Evolutionary conservation across 2,329 filamentous ascomycete species (phyloP).

Genomic region (Fusarium annulatum): DNA sequence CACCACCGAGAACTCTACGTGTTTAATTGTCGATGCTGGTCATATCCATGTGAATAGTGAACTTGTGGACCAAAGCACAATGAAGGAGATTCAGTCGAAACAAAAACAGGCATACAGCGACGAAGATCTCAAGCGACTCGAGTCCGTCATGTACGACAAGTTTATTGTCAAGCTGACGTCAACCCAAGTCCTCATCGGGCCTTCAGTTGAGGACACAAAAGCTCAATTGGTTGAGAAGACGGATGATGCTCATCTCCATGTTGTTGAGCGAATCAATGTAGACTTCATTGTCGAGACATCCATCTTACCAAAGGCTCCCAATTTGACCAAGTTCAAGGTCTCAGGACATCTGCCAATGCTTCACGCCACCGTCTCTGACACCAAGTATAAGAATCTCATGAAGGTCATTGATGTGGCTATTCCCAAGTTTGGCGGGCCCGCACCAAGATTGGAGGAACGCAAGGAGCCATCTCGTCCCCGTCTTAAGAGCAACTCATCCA

Average conservation of each 20-base stretch:
- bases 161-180: constrained; percentile 93
- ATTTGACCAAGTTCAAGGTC: constrained; percentile 90
- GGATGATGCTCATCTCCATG: constrained; percentile 79
- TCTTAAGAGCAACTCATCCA: constrained; percentile 59
- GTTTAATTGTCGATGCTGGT: constrained; percentile 94
- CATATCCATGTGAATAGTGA: constrained; percentile 95
- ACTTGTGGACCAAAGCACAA: constrained; percentile 88
- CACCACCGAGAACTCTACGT: constrained; percentile 81
- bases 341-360: constrained; percentile 92
- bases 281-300: constrained; percentile 97
- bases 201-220: constrained; percentile 90
- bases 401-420: constrained; percentile 94
- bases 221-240: constrained; percentile 78
- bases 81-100: constrained; percentile 91
- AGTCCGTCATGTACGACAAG: constrained; percentile 97
- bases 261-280: constrained; percentile 97
- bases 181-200: constrained; percentile 94
- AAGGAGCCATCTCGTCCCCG: constrained; percentile 54
- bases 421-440: constrained; percentile 75
- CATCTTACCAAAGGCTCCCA: constrained; percentile 95
- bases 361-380: constrained; percentile 91
- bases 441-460: constrained; percentile 41
- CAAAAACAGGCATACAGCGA: constrained; percentile 89
- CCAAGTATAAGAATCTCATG: constrained; percentile 98
- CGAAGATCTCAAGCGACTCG: constrained; percentile 86